Evolutionary conservation across 2,329 filamentous ascomycete genomes (phyloP), one percentile per base, ranked within the genome.

Genomic region (Emmonsiellopsis sp.): DNA sequence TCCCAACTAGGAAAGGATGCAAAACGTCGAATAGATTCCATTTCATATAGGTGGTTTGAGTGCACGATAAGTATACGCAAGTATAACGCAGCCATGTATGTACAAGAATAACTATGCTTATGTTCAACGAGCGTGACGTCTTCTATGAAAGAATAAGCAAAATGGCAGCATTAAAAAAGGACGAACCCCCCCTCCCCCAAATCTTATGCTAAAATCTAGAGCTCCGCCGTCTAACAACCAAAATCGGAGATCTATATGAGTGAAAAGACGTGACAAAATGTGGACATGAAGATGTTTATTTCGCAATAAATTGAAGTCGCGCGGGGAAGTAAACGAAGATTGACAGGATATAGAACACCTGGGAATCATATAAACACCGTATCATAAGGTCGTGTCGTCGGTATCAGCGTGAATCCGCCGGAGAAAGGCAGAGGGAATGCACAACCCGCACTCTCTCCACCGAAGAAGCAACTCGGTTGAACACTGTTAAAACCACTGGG

Each of bases 351-450:
- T 16, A 37, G 26, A 40, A 49, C 46, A 38, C 46, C 46, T 48
- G 46, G 34, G 46, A 30, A 48, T n/a, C 46, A 26, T 9, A 16
- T 38, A 30, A 11, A 37, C 32, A 9, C 15, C 30, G 34, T 30
- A 15, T 49, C 46, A 49, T 40, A 49, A 49, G 34, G 34, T 49
- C 46, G 13, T 49, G 46, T 38, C 30, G 11, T 48, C 45, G 15
- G 45, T 48, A 48, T 37, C 13, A 16, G 26, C 8, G 26, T 26
- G 20, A 26, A 26, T 26, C 20, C 20, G 20, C 20, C 20, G 20
- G 20, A 26, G 20, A 26, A 26, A 26, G 20, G 20, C 20, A 26
- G 20, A 26, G 20, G 20, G 20, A 26, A 26, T 26, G 20, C 20
- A 26, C 20, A 26, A 26, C 20, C 20, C 20, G 20, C 20, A 5